A percentile compares a stretch with the other conserved stretches of the same genome.
Evolutionary conservation across 1,139 yeast genomes (phyloP).

Genomic region (Saccharomyces hybrid): DNA sequence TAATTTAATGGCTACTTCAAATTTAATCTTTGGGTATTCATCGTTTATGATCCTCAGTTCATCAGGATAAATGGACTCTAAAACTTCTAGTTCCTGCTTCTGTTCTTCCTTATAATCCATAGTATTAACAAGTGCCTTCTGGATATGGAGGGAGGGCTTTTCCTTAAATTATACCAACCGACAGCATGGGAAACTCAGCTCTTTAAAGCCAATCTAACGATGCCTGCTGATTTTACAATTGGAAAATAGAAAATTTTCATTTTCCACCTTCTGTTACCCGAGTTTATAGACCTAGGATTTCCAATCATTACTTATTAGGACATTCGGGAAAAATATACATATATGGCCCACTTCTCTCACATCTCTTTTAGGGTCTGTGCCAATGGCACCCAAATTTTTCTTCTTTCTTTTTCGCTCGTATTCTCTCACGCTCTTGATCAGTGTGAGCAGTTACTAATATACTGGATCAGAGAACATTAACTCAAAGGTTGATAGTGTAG

Average conservation of each 20-base stretch:
- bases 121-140: background rate
- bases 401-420: background rate
- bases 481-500: background rate
- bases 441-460: background rate
- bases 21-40: constrained; percentile 27
- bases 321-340: background rate
- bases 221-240: background rate
- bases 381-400: background rate
- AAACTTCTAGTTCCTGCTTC: constrained; percentile 69
- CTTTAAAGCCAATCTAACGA: background rate
- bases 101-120: constrained; percentile 78
- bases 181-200: background rate
- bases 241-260: background rate
- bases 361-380: background rate
- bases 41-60: constrained; percentile 43
- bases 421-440: background rate
- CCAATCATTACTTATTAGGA: background rate
- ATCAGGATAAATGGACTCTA: constrained; percentile 89
- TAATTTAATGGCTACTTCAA: constrained; percentile 32
- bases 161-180: background rate
- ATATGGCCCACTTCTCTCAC: background rate
- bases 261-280: background rate
- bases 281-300: background rate
- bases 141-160: background rate
- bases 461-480: background rate